These are phyloP conservation scores for Blastobotrys aristatus DNA, from an alignment of 1,139 yeast genomes.

Conservation along the genomic window DNA sequence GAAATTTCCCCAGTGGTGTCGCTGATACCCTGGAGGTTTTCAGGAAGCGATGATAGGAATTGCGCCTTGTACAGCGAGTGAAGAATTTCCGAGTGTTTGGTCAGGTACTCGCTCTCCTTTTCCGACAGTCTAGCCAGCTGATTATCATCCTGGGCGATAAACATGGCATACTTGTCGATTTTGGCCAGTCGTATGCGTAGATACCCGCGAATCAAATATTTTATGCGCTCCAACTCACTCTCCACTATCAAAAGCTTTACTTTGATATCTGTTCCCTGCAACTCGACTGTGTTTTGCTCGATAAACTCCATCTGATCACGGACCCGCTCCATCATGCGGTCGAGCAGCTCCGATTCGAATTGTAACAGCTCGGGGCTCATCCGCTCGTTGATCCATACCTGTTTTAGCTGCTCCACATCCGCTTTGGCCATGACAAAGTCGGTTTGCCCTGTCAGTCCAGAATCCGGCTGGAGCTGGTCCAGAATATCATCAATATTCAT, in stretches of 20 bases:
- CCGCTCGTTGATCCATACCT: conserved; percentile 78
- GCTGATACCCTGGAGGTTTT: conserved; percentile 61
- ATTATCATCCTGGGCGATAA: conserved; percentile 37
- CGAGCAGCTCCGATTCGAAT: conserved; percentile 57
- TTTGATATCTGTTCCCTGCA: conserved; percentile 56
- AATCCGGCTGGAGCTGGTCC: conserved; percentile 21
- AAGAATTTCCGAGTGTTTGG: conserved; percentile 59
- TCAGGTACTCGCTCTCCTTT: conserved; percentile 62
- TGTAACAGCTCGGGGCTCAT: conserved; percentile 79
- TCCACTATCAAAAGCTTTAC: conserved; percentile 79
- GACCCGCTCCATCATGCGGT: conserved; percentile 52
- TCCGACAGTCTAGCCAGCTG: conserved; percentile 42
- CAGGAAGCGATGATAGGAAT: conserved; percentile 65
- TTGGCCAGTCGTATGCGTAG: conserved; percentile 62
- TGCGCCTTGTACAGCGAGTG: conserved; percentile 62
- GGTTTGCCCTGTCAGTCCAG: conserved; percentile 8
- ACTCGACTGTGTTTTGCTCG: conserved; percentile 53
- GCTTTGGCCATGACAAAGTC: conserved; percentile 4
- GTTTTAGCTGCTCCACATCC: conserved; percentile 37
- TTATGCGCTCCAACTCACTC: conserved; percentile 83
- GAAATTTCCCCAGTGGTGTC: conserved; percentile 71
- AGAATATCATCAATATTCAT: conserved; percentile 29
- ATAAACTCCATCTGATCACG: conserved; percentile 64
- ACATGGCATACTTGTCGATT: conserved; percentile 63
- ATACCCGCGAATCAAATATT: conserved; percentile 72